Evolutionary conservation across 163 green algal genomes (phyloP).

Genomic region (Volvox carteri): DNA sequence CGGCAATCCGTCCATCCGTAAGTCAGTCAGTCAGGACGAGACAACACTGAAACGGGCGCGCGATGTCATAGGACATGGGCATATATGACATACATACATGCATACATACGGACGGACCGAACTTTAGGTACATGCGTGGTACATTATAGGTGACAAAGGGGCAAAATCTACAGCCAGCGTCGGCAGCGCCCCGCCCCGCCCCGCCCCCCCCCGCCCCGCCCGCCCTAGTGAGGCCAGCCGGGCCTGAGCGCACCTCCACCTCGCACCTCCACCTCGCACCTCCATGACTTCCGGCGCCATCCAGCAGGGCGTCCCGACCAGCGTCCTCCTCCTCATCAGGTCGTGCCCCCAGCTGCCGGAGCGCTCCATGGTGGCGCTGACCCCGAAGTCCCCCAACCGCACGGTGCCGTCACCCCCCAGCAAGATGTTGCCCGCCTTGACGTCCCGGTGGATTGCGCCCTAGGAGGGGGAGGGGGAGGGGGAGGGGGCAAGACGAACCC

Average conservation of each 20-base stretch:
- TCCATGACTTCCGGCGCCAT: constrained; percentile 98
- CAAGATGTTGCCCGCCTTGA: constrained; percentile 81
- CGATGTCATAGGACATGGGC: no score
- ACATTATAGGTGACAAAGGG: no score
- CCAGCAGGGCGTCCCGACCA: constrained; percentile 98
- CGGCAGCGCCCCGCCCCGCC: no score
- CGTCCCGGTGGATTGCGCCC: constrained; percentile 92
- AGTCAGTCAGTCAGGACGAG: no score
- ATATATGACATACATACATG: no score
- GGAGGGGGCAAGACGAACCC: background rate
- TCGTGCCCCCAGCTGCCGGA: constrained; percentile 89
- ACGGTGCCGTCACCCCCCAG: constrained; percentile 39
- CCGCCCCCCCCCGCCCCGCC: background rate
- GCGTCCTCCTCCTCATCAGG: constrained; percentile 84
- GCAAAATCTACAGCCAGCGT: no score
- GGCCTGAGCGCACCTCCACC: no score
- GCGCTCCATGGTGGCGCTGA: constrained; percentile 76
- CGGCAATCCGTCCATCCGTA: no score
- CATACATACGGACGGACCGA: no score
- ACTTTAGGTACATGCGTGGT: no score
- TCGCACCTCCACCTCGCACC: background rate
- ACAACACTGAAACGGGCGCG: no score
- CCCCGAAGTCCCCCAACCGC: constrained; percentile 95
- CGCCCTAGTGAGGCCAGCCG: no score
- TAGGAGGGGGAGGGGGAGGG: background rate